Conservation (phyloP, 2,329 filamentous ascomycete genomes). For the Hypoxylon sp. region DNA sequence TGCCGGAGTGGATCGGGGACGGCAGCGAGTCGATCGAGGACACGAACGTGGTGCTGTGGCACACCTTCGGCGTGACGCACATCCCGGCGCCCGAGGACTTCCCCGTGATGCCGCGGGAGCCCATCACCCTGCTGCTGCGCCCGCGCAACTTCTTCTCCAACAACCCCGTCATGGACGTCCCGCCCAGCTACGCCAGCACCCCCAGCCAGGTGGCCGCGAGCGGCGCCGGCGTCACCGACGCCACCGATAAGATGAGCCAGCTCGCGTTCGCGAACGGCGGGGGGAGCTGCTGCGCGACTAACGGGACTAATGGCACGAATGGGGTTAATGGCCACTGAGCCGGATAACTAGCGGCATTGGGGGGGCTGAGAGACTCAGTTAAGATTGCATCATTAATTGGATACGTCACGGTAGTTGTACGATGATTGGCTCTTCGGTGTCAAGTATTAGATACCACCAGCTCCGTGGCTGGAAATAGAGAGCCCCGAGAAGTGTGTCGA, state of each 20-base stretch:
- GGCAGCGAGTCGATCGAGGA: conserved; percentile 79
- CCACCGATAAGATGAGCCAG: conserved; percentile 53
- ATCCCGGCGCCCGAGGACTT: conserved; percentile 93
- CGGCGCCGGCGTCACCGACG: conserved; percentile 52
- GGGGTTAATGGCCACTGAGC: conserved; percentile 41
- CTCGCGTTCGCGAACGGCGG: conserved; percentile 50
- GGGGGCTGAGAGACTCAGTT: not conserved
- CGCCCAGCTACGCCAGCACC: conserved; percentile 79
- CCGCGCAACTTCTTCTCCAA: conserved; percentile 86
- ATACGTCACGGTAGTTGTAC: not conserved
- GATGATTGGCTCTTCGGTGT: not conserved
- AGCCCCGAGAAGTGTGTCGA: not conserved
- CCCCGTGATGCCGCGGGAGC: conserved; percentile 90
- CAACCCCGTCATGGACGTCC: conserved; percentile 86
- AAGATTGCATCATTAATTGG: not conserved
- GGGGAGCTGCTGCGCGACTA: conserved; percentile 25
- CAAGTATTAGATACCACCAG: not conserved
- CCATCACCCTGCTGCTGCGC: conserved; percentile 83
- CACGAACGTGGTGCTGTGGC: conserved; percentile 91
- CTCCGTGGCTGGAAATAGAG: not conserved
- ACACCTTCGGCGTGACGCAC: conserved; percentile 92
- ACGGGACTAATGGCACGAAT: conserved; percentile 45
- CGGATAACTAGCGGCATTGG: not conserved
- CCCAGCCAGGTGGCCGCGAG: conserved; percentile 71
- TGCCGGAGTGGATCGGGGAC: conserved; percentile 84